Evolutionary conservation across 805 yeast species (phyloP).

Genomic region (Starmerella stigmatis): DNA sequence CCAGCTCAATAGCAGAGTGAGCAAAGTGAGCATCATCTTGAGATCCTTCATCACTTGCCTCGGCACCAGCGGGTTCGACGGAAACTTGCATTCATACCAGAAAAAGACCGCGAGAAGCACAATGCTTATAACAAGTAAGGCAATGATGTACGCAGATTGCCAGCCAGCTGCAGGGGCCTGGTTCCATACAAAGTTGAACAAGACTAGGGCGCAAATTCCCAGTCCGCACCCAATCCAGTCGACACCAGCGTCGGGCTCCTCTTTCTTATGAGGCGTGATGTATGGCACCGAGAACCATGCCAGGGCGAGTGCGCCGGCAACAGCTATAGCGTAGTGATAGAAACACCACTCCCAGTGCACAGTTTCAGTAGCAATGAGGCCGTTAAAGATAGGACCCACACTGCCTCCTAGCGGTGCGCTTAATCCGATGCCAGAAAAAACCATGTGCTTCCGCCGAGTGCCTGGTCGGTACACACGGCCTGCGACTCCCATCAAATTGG

Average conservation of each 20-base stretch:
- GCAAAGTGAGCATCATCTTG: constrained; percentile 37
- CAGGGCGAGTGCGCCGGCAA: constrained; percentile 8
- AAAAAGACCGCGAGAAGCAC: constrained; percentile 36
- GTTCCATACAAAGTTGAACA: constrained; percentile 61
- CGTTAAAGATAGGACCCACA: constrained; percentile 41
- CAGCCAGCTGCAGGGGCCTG: constrained; percentile 69
- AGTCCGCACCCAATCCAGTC: constrained; percentile 47
- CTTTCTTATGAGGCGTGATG: constrained; percentile 15
- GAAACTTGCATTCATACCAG: constrained; percentile 37
- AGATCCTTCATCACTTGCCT: constrained; percentile 23
- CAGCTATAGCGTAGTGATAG: constrained; percentile 37
- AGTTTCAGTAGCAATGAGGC: constrained; percentile 21
- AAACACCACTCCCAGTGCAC: constrained; percentile 30
- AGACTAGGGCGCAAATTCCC: constrained; percentile 52
- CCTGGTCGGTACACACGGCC: constrained; percentile 31
- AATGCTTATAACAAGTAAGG: constrained; percentile 49
- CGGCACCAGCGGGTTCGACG: constrained; percentile 53
- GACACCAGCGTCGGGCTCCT: constrained; percentile 28
- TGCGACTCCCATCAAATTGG: constrained; percentile 50
- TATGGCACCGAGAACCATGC: constrained; percentile 20
- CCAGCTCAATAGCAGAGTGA: constrained; percentile 57
- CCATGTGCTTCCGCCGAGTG: constrained; percentile 39
- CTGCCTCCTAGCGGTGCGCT: constrained; percentile 55
- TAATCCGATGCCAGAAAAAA: constrained; percentile 49
- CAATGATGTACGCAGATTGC: constrained; percentile 45